These are phyloP conservation scores for Cercospora sojina DNA, from an alignment of 2,329 filamentous ascomycete genomes.

Conservation along the genomic window DNA sequence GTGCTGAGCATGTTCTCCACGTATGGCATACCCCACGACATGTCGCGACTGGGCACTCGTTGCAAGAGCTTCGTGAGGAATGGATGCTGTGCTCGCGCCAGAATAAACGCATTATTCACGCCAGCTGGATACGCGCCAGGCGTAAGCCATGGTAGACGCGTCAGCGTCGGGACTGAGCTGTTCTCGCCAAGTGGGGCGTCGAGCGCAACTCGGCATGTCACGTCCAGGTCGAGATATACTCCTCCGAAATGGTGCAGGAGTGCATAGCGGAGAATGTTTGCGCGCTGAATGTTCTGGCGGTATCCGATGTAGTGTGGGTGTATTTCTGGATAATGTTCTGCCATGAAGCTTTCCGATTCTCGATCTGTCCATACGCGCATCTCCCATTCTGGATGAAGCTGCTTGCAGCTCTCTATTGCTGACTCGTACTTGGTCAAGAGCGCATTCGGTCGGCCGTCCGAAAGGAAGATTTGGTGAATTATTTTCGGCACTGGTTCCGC, in stretches of 20 bases:
- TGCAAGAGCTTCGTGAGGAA: slow-evolving; percentile 28
- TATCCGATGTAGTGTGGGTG: slow-evolving; percentile 30
- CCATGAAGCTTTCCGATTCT: slow-evolving; percentile 27
- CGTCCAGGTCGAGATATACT: slow-evolving; percentile 34
- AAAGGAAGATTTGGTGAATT: slow-evolving; percentile 33
- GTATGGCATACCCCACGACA: slow-evolving; percentile 33
- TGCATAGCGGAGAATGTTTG: slow-evolving; percentile 35
- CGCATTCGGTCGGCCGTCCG: slow-evolving; percentile 22
- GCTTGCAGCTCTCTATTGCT: slow-evolving; percentile 27
- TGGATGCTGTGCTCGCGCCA: slow-evolving; percentile 28
- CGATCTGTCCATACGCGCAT: slow-evolving; percentile 31
- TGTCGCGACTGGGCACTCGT: slow-evolving; percentile 24
- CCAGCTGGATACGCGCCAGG: slow-evolving; percentile 34
- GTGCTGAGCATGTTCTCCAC: slow-evolving; percentile 37
- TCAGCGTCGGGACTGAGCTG: slow-evolving; percentile 17
- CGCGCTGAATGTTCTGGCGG: slow-evolving; percentile 33
- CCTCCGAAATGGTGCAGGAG: slow-evolving; percentile 33
- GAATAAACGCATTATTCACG: slow-evolving; percentile 37
- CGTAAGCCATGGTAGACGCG: slow-evolving; percentile 29
- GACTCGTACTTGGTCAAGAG: slow-evolving; percentile 25
- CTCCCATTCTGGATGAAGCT: slow-evolving; percentile 29
- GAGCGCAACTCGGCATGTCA: slow-evolving; percentile 30
- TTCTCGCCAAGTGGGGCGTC: slow-evolving; percentile 18
- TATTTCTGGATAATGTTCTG: slow-evolving; percentile 29
- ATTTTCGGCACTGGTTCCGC: slow-evolving; percentile 25